Conservation (phyloP, 345 rosid genomes). For the Euphorbia tirucalli region DNA sequence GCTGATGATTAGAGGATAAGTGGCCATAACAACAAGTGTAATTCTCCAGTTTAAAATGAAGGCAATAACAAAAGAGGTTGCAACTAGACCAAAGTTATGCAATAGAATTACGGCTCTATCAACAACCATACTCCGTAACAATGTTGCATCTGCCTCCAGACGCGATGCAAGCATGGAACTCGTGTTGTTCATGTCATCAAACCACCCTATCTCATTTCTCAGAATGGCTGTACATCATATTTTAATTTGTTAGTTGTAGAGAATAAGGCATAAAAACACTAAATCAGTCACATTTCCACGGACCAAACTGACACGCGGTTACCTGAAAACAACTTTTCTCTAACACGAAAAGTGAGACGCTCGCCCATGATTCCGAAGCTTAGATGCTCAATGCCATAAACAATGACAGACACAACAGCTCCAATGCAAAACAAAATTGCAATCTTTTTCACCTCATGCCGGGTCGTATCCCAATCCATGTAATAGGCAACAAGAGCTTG, state of each 20-base stretch:
- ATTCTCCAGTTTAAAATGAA: constrained; percentile 94
- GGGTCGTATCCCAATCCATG: constrained; percentile 71
- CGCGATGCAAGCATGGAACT: constrained; percentile 84
- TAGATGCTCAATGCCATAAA: constrained; percentile 64
- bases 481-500: constrained; percentile 85
- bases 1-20: constrained; percentile 78
- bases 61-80: constrained; percentile 69
- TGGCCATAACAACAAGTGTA: constrained; percentile 80
- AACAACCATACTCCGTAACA: constrained; percentile 67
- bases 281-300: too few relatives aligned
- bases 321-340: constrained; percentile 84
- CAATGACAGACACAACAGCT: constrained; percentile 56
- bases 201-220: constrained; percentile 95
- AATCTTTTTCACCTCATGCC: constrained; percentile 71
- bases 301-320: neutral
- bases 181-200: constrained; percentile 73
- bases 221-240: constrained; percentile 54
- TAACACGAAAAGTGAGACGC: constrained; percentile 85
- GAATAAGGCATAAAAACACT: too few relatives aligned
- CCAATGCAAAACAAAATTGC: constrained; percentile 64
- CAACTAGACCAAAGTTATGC: constrained; percentile 74
- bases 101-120: constrained; percentile 78
- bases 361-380: constrained; percentile 91
- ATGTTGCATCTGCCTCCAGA: constrained; percentile 80
- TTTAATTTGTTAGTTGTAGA: too few relatives aligned